Percentiles rank a stretch among this genome's conserved stretches.
phyloP scores from a whole-genome alignment of 345 rosid species.

The Corchorus olitorius region DNA sequence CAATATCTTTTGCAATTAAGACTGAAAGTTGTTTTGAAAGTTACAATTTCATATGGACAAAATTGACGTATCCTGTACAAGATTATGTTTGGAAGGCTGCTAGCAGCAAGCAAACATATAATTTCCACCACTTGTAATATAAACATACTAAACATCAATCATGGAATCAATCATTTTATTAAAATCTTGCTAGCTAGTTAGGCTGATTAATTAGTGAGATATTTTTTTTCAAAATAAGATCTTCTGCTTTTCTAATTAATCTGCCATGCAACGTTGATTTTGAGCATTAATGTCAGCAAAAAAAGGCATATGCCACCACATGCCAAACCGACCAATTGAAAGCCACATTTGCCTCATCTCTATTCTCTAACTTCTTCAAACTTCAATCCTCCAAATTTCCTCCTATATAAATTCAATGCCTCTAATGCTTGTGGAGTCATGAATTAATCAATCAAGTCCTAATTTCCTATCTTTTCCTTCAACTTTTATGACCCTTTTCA shows the following conservation, averaged over 20 bases:
- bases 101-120: background rate
- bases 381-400: background rate
- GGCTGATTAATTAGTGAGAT: background rate
- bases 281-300: background rate
- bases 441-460: background rate
- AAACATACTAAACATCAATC: no score
- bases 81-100: background rate
- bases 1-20: background rate
- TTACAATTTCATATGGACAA: background rate
- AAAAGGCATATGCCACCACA: constrained; percentile 2
- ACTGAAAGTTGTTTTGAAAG: no score
- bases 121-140: background rate
- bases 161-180: background rate
- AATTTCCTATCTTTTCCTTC: background rate
- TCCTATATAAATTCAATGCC: constrained; percentile 11
- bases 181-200: no score
- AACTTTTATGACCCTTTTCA: constrained; percentile 6
- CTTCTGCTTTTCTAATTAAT: no score
- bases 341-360: background rate
- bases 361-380: background rate
- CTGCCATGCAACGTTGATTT: no score
- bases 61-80: background rate
- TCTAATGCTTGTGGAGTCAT: background rate
- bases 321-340: constrained; percentile 15
- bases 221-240: background rate